Evolutionary conservation across 1,139 yeast species (phyloP).

Genomic region (Starmera stellimalicola): DNA sequence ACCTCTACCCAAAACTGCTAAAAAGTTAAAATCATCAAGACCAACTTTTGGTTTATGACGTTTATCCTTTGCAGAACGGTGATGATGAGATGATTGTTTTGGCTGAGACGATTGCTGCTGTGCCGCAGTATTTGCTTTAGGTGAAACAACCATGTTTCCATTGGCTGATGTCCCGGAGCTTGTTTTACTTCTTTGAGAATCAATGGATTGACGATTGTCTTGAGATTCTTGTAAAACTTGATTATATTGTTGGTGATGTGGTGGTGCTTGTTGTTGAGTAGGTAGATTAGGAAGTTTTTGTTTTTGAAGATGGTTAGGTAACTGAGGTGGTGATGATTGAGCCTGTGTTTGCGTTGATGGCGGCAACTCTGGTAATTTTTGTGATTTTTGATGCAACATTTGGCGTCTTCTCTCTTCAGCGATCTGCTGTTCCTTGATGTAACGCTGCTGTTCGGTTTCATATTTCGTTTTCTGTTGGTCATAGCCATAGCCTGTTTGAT

Average conservation of each 20-base stretch:
- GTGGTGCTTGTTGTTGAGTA: background rate
- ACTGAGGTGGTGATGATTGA: no score
- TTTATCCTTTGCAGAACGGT: conserved; percentile 6
- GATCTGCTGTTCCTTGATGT: conserved; percentile 14
- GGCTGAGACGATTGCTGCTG: conserved; percentile 3
- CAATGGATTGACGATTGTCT: background rate
- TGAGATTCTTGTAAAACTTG: background rate
- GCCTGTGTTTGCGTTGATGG: no score
- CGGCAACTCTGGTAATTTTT: conserved; percentile 13
- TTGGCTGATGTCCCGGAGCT: background rate
- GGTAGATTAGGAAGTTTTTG: no score
- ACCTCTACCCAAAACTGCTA: conserved; percentile 95
- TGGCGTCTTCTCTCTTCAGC: conserved; percentile 18
- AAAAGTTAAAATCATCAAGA: conserved; percentile 84
- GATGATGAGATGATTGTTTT: conserved; percentile 9
- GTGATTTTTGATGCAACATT: conserved; percentile 24
- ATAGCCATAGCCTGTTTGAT: no score
- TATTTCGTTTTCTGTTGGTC: conserved; percentile 1
- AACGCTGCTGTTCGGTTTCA: conserved; percentile 11
- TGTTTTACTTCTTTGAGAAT: background rate
- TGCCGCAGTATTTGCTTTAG: conserved; percentile 16
- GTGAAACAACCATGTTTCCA: background rate
- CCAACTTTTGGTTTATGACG: conserved; percentile 67
- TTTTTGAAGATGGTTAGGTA: no score
- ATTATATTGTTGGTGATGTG: background rate